Base-by-base conservation (phyloP, 176 grass and related monocot genomes). In the Oryza coarctata region DNA sequence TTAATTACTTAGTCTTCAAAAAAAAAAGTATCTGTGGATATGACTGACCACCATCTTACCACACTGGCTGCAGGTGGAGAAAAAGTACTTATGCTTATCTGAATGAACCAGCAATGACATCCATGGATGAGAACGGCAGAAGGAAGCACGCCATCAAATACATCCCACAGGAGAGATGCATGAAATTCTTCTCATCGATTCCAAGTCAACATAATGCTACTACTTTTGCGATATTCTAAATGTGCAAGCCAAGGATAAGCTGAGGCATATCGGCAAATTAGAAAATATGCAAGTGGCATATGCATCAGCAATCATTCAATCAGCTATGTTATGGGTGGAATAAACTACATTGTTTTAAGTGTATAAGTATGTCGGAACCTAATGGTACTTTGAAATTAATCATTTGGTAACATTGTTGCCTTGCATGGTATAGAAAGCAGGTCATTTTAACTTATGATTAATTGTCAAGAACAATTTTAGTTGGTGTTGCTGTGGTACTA, bases 61-160 rank as follows among this genome's bases (percentile, higher is more conserved):
- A 74, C n/a, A 70, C 28, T 84, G 71, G 74, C 20, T 91, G 82
- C 84, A 97, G 95, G 95, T 97, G 95, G 95, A 92, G 79, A 33
- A 87, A 82, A 78, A 94, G 92, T 72, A 85, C 67, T 33, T 94
- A 92, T 87, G 92, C 94, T 67, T 97, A 94, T 89, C 88, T 97
- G 25, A 97, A 97, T 68, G 78, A 87, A 50, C 92, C 95, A 66
- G 88, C 88, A 47, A 44, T 75, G 33, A 86, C 85, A 82, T 89
- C 92, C 33, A 79, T 86, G 90, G 85, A 64, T 76, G 78, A 81
- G 44, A 90, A 82, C 9, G 74, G 57, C 9, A 82, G 55, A 83
- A 79, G 47, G n/a, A 73, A 50, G 23, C 50, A 8, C 43, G 70
- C 49, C 57, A 75, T 62, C 83, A 60, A 90, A 13, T 92, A 91